These are phyloP conservation scores for Schwanniomyces sp. DNA, from an alignment of 805 yeast genomes.

Conservation along the genomic window DNA sequence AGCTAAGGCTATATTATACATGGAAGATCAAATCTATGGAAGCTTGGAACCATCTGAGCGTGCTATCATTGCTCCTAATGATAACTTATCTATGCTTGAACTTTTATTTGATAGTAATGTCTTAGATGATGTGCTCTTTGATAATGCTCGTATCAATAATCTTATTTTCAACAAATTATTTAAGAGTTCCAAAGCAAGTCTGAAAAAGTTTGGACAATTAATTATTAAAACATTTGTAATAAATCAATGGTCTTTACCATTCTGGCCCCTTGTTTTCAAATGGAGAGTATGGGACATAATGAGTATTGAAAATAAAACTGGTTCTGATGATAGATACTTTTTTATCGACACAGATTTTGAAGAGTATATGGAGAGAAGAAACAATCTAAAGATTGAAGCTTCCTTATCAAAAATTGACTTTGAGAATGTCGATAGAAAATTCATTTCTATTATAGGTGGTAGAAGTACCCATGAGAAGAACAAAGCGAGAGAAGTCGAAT, in stretches of 20 bases:
- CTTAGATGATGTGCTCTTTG: constrained; percentile 29
- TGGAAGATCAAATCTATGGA: constrained; percentile 62
- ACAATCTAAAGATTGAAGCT: constrained; percentile 43
- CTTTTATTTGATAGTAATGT: constrained; percentile 16
- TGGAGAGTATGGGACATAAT: constrained; percentile 37
- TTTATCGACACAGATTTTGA: constrained; percentile 31
- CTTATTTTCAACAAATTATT: constrained; percentile 29
- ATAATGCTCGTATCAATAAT: constrained; percentile 20
- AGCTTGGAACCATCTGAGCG: constrained; percentile 41
- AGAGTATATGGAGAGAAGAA: constrained; percentile 38
- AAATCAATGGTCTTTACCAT: constrained; percentile 55
- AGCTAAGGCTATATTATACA: constrained; percentile 35
- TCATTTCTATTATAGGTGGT: constrained; percentile 60
- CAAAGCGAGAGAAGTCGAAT: constrained; percentile 51
- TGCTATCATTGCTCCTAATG: constrained; percentile 64
- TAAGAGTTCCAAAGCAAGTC: constrained; percentile 44
- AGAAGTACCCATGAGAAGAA: constrained; percentile 50
- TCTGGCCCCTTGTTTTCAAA: constrained; percentile 48
- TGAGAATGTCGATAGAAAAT: constrained; percentile 51
- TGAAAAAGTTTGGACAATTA: constrained; percentile 56
- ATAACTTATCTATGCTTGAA: constrained; percentile 46
- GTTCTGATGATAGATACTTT: constrained; percentile 30
- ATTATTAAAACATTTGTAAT: constrained; percentile 61
- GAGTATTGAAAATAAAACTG: constrained; percentile 17
- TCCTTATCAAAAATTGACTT: constrained; percentile 50